Percentiles rank a stretch among this genome's conserved stretches.
phyloP scores from a whole-genome alignment of 1,284 basidiomycete species.

The Sporisorium graminicola region DNA sequence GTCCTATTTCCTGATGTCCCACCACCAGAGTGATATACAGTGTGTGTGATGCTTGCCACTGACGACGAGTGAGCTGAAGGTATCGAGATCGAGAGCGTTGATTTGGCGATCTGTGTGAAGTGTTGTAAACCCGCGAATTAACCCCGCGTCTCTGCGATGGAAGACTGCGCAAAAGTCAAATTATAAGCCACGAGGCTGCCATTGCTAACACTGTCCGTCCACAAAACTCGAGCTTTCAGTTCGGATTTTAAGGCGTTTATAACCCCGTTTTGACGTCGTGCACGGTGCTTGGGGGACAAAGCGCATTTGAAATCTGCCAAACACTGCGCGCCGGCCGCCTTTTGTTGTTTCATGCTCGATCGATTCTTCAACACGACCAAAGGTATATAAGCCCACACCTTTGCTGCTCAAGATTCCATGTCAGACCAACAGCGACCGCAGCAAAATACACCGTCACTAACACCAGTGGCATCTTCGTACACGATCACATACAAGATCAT shows the following conservation, averaged over 20 bases:
- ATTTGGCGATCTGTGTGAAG: neutral
- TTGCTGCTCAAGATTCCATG: neutral
- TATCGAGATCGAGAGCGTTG: neutral
- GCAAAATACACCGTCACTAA: neutral
- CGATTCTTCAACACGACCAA: neutral
- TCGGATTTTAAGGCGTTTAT: constrained; percentile 9
- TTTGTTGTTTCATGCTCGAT: too few species aligned
- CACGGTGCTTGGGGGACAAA: neutral
- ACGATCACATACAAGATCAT: neutral
- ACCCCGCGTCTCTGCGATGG: neutral
- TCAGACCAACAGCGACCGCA: neutral
- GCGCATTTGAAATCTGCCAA: neutral
- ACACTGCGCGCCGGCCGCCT: neutral
- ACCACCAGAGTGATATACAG: neutral
- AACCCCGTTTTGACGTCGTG: neutral
- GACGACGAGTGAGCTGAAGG: neutral
- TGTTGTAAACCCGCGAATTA: constrained; percentile 1
- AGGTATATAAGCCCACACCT: neutral
- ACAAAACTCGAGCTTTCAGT: neutral
- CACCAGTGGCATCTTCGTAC: neutral
- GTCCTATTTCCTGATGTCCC: neutral
- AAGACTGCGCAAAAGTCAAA: neutral
- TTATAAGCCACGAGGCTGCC: neutral
- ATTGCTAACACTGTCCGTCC: too few species aligned
- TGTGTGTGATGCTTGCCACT: neutral